Percentiles rank a stretch among this genome's conserved stretches.
phyloP scores from a whole-genome alignment of 2,329 filamentous ascomycete genomes.

The Calonectria fujianensis region DNA sequence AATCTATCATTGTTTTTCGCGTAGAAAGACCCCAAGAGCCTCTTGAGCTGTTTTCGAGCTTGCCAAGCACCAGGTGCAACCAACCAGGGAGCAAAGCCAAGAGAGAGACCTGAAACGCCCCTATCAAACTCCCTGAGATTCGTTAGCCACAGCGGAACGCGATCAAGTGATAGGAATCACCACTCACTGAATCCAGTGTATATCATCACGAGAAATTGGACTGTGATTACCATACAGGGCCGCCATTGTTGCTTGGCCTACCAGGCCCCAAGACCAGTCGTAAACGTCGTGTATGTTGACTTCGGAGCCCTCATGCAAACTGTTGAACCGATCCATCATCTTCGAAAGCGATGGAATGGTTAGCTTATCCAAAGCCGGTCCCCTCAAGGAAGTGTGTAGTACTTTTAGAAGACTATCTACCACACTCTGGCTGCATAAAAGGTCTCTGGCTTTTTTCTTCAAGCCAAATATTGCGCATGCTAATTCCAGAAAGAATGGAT shows the following conservation, averaged over 20 bases:
- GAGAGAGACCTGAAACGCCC: neutral
- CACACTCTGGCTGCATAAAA: neutral
- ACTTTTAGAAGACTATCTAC: constrained; percentile 32
- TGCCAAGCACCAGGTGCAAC: constrained; percentile 6
- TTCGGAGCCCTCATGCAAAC: neutral
- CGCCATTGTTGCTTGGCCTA: constrained; percentile 62
- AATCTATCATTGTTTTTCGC: neutral
- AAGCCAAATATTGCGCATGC: constrained; percentile 36
- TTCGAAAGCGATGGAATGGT: constrained; percentile 31
- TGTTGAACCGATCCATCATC: constrained; percentile 32
- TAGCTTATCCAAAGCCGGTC: constrained; percentile 40
- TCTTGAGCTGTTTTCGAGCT: constrained; percentile 17
- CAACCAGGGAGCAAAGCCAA: constrained; percentile 15
- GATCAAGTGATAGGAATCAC: neutral
- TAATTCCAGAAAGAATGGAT: constrained; percentile 62
- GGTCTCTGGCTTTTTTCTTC: constrained; percentile 17
- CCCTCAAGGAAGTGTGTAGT: constrained; percentile 35
- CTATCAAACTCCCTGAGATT: constrained; percentile 28
- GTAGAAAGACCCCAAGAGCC: neutral
- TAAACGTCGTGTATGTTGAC: constrained; percentile 58
- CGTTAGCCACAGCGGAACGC: neutral
- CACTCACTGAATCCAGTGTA: constrained; percentile 61
- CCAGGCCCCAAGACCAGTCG: constrained; percentile 61
- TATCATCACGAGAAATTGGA: constrained; percentile 55
- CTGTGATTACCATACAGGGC: constrained; percentile 67